These are phyloP conservation scores for Calonectria pteridis DNA, from an alignment of 2,329 filamentous ascomycete species.

Conservation along the genomic window DNA sequence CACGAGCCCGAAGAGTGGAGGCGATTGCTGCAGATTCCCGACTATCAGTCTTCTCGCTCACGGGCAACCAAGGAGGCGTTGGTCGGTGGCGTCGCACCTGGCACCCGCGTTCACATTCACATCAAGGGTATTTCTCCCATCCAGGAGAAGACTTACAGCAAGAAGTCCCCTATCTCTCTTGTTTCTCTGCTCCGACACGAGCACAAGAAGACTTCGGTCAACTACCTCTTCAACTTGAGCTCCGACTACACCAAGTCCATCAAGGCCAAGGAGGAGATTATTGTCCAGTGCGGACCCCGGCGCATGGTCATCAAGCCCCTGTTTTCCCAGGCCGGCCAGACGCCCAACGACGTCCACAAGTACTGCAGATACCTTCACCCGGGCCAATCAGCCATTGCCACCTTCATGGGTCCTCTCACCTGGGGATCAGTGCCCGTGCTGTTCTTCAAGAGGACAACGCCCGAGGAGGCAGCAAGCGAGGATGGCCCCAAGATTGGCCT, in stretches of 20 bases:
- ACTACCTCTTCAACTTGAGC: constrained; percentile 89
- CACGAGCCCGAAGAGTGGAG: constrained; percentile 93
- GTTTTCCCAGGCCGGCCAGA: constrained; percentile 90
- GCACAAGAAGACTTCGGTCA: constrained; percentile 91
- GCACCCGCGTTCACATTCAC: constrained; percentile 85
- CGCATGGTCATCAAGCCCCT: constrained; percentile 90
- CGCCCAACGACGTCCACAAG: constrained; percentile 97
- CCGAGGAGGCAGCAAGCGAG: constrained; percentile 57
- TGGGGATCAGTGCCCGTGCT: constrained; percentile 94
- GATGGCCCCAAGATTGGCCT: constrained; percentile 65
- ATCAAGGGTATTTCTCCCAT: constrained; percentile 66
- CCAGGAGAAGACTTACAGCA: constrained; percentile 61
- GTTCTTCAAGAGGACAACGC: constrained; percentile 78
- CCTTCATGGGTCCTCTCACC: constrained; percentile 89
- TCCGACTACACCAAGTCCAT: constrained; percentile 81
- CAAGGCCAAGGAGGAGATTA: constrained; percentile 91
- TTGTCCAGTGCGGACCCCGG: constrained; percentile 91
- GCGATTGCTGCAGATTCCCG: constrained; percentile 85
- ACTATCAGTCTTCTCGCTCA: constrained; percentile 88
- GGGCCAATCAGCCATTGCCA: constrained; percentile 88
- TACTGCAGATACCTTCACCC: constrained; percentile 93
- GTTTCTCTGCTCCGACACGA: constrained; percentile 94
- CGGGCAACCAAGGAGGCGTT: constrained; percentile 84
- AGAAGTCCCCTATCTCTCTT: constrained; percentile 72
- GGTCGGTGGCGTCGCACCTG: constrained; percentile 86